Evolutionary conservation across 352 stramenopile genomes (phyloP), one percentile per base, ranked within the genome.

Genomic region (Phytopythium delawarense): DNA sequence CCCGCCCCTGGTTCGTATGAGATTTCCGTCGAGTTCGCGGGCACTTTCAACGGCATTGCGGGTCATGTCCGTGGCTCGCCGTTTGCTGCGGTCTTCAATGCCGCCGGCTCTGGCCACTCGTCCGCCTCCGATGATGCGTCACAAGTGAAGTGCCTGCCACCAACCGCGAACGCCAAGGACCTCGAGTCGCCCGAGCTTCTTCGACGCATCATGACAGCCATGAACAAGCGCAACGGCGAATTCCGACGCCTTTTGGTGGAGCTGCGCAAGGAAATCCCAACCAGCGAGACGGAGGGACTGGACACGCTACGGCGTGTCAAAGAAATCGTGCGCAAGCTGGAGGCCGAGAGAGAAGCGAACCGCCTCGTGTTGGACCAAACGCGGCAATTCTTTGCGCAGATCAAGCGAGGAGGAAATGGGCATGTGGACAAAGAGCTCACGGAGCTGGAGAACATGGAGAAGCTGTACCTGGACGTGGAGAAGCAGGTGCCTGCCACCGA

Each of bases 41-140:
- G 96, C 0, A 98, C 94, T 1, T 99, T 98, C 59, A 78, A 83
- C 64, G 96, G 96, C 13, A 71, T 96, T n/a, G 81, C 88, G 2
- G 96, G 96, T n/a, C 81, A 78, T 2, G 92, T 99, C 54, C 91
- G 96, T 20, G 96, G 96, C 2, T 98, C 92, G 20, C 96, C 96
- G 4, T 99, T 98, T 62, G 72, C 67, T 16, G 64, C 78, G 28
- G 37, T 28, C 11, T 89, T 87, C 57, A 59, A 59, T 28, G 20
- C 53, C 34, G 53, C 53, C 4, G 25, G 35, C 59, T 15, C 67
- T 69, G 21, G 32, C 51, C 16, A 75, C 73, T 46, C 76, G 84
- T 63, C 70, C 66, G 12, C 56, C 65, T 8, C 86, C 69, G 0
- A 46, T n/a, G 80, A 89, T 57, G 78, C 91, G n/a, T 91, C 89